Evolutionary conservation across 1,284 basidiomycete genomes (phyloP), one percentile per base, ranked within the genome.

Genomic region (Meira miltonrushii): DNA sequence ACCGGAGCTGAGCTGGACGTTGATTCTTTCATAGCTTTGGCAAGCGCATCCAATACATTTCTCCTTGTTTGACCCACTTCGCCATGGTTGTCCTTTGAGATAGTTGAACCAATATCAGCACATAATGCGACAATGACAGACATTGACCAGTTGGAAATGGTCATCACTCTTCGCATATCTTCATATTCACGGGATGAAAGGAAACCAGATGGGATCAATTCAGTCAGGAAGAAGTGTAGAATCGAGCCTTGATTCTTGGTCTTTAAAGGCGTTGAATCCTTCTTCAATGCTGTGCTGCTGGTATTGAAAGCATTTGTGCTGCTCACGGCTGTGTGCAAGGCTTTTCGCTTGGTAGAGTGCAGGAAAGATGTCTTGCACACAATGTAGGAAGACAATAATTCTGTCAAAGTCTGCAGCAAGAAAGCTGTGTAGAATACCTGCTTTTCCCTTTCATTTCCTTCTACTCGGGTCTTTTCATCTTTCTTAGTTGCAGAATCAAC

Each of bases 351-450:
- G 11, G 85, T 86, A 72, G 86, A 90, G 0, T 88, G 87, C 61
- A 94, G 79, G 80, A 97, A 92, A 2, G 88, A 86, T 23, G 86
- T 79, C 80, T 97, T 98, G 84, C 92, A 94, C 1, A 86, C 80
- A 66, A 90, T 87, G 77, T 98, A 98, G 15, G 92, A 96, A 60
- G 94, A 92, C 1, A 95, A 80, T 1, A 97, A 82, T 80, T 98
- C 94, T 1, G 91, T 90, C 51, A 97, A 82, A 65, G 87, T 87
- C 73, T 94, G 90, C 86, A 97, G 89, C 61, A 96, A 80, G 81
- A 96, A 91, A 70, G 87, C 89, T 12, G 85, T 82, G 75, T 93
- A 94, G 62, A 87, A 81, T 70, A 82, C 83, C n/a, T 57, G 19
- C 11, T 59, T 61, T 47, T 75, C 73, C 41, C 60, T 59, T 48